These are phyloP conservation scores for Solanum clarkiae DNA, from an alignment of 257 asterid species.

Conservation along the genomic window DNA sequence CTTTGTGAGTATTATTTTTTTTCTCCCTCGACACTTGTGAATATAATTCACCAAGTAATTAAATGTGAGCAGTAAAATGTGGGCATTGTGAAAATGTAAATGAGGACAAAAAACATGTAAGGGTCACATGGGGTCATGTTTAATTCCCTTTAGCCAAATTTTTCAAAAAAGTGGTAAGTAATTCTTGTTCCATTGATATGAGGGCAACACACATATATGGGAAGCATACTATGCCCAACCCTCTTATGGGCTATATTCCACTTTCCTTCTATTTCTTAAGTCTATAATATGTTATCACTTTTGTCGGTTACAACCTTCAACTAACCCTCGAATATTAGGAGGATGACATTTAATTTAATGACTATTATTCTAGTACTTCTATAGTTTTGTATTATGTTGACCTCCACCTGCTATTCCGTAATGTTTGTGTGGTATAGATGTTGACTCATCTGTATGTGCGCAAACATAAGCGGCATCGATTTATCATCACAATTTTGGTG, in stretches of 20 bases:
- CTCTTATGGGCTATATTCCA: background rate
- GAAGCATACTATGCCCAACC: slow-evolving; percentile 18
- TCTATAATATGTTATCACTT: background rate
- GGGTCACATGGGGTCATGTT: background rate
- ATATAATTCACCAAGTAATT: too few relatives aligned
- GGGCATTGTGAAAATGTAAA: background rate
- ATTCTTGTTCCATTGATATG: background rate
- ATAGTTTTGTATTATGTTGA: background rate
- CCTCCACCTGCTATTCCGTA: background rate
- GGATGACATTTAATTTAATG: background rate
- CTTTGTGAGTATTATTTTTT: background rate
- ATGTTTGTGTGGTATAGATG: background rate
- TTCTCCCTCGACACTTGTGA: background rate
- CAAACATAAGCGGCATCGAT: background rate
- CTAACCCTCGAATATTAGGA: background rate
- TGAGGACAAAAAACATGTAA: background rate
- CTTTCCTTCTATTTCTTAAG: background rate
- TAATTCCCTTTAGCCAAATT: background rate
- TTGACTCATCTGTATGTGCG: background rate
- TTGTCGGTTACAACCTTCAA: background rate
- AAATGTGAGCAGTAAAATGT: background rate
- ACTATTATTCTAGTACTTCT: background rate
- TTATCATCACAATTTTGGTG: background rate
- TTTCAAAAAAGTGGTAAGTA: background rate
- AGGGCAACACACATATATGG: background rate